phyloP scores from a whole-genome alignment of 257 asterid species.

The Primulina eburnea region DNA sequence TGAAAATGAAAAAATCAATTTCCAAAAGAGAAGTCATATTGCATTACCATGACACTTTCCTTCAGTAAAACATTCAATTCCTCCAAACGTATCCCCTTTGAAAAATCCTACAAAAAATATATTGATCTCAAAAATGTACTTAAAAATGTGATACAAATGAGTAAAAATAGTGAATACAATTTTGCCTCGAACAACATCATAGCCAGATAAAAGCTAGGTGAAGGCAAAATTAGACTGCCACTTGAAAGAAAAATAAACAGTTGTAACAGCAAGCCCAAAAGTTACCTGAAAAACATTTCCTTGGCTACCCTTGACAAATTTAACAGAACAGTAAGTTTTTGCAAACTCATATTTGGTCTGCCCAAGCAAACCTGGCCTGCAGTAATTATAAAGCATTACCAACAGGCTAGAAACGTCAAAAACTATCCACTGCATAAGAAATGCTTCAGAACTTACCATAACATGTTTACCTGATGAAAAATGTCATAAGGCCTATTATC shows the following conservation, averaged over 20 bases:
- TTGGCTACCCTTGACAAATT: constrained; percentile 48
- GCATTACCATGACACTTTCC: constrained; percentile 89
- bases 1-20: constrained; percentile 17
- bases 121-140: constrained; percentile 1
- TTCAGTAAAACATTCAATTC: constrained; percentile 80
- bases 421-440: constrained; percentile 18
- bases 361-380: constrained; percentile 98
- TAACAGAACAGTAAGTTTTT: constrained; percentile 71
- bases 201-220: constrained; percentile 7
- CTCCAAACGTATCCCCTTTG: constrained; percentile 84
- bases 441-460: constrained; percentile 64
- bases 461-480: constrained; percentile 87
- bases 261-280: constrained; percentile 21
- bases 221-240: too few relatives aligned
- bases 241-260: background rate
- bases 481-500: constrained; percentile 95
- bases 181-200: background rate
- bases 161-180: background rate
- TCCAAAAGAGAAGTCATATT: constrained; percentile 1
- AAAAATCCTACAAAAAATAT: constrained; percentile 70
- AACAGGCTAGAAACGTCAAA: constrained; percentile 20
- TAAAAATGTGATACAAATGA: background rate
- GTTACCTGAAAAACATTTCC: constrained; percentile 72
- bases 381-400: constrained; percentile 28
- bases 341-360: constrained; percentile 83